A percentile compares a stretch with the other conserved stretches of the same genome.
phyloP scores from a whole-genome alignment of 192 early-diverging fungal species.

The Cladochytrium replicatum region DNA sequence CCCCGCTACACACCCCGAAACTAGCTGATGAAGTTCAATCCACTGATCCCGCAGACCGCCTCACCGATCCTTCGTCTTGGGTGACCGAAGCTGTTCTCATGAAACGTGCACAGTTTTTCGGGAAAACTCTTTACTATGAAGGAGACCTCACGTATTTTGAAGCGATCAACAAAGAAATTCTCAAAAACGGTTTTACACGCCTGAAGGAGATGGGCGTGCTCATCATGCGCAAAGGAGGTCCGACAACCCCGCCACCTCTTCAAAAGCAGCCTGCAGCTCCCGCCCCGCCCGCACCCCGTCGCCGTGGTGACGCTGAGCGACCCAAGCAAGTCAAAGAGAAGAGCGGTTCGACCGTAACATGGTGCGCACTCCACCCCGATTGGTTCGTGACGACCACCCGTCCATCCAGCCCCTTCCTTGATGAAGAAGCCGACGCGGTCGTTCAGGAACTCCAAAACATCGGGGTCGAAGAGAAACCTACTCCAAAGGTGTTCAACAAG shows the following conservation, averaged over 20 bases:
- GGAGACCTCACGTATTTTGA: constrained; percentile 69
- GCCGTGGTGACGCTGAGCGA: constrained; percentile 4
- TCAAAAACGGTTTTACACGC: constrained; percentile 66
- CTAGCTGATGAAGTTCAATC: too few species aligned
- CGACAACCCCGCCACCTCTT: constrained; percentile 3
- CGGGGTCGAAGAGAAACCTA: background rate
- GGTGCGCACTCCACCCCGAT: constrained; percentile 26
- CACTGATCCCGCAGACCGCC: background rate
- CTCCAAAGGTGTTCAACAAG: constrained; percentile 31
- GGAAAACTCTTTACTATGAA: constrained; percentile 78
- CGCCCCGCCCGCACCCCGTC: constrained; percentile 9
- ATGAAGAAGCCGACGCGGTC: too few species aligned
- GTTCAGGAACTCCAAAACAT: too few species aligned
- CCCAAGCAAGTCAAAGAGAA: constrained; percentile 4
- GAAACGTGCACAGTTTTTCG: constrained; percentile 61
- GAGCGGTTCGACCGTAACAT: constrained; percentile 18
- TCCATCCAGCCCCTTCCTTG: too few species aligned
- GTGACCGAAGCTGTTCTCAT: constrained; percentile 62
- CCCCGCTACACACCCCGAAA: constrained; percentile 10
- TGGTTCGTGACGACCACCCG: constrained; percentile 6
- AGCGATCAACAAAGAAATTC: constrained; percentile 73
- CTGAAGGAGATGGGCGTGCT: constrained; percentile 61
- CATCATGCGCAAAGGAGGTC: constrained; percentile 27
- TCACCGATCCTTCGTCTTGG: constrained; percentile 34
- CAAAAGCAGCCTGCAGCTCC: constrained; percentile 7